These are phyloP conservation scores for Xylaria palmicola DNA, from an alignment of 495 filamentous ascomycete genomes.

Conservation along the genomic window DNA sequence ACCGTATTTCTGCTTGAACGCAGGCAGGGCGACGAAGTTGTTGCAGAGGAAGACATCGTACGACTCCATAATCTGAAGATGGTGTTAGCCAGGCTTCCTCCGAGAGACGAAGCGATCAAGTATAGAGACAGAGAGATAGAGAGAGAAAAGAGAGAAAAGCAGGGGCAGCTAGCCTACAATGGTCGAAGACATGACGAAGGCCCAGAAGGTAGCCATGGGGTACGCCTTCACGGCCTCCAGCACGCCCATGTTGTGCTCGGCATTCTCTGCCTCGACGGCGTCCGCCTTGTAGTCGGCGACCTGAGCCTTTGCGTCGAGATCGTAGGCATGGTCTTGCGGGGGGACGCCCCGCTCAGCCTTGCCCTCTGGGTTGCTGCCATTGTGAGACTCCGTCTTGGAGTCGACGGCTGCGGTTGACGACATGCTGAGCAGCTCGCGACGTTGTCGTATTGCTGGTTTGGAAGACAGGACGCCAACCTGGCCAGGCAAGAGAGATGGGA, in stretches of 20 bases:
- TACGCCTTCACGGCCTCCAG: conserved; percentile 48
- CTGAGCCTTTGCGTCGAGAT: conserved; percentile 43
- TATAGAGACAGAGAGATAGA: no score
- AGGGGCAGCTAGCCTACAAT: conserved; percentile 46
- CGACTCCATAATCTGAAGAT: conserved; percentile 45
- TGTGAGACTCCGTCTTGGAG: background rate
- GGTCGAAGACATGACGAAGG: conserved; percentile 52
- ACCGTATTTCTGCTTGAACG: conserved; percentile 39
- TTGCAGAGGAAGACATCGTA: conserved; percentile 47
- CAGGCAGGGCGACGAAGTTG: conserved; percentile 42
- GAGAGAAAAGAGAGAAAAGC: background rate
- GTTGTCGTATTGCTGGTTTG: background rate
- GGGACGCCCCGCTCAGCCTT: background rate
- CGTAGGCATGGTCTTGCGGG: conserved; percentile 35
- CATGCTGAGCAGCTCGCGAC: background rate
- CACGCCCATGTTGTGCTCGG: conserved; percentile 49
- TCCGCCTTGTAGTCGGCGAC: conserved; percentile 34
- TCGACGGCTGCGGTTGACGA: background rate
- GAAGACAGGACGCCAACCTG: background rate
- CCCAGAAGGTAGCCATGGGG: conserved; percentile 49
- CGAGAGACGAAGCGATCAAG: no score
- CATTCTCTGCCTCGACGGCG: conserved; percentile 46
- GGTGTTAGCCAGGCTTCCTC: conserved; percentile 13
- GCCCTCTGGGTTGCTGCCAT: background rate
- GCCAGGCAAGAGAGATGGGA: background rate